phyloP scores from a whole-genome alignment of 495 filamentous ascomycete genomes.

The Penicillium antarcticum region DNA sequence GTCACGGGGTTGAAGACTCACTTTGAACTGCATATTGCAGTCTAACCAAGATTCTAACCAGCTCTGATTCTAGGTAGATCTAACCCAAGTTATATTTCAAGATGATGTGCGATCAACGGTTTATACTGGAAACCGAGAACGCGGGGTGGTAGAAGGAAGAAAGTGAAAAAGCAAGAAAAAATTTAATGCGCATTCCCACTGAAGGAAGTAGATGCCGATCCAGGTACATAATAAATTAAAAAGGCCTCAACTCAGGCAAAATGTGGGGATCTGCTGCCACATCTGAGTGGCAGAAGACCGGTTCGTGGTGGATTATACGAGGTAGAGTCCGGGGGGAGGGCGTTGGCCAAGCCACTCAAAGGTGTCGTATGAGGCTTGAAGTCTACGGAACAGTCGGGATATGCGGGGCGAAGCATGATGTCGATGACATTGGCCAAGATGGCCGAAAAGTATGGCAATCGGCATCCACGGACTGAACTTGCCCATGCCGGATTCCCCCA shows the following conservation, averaged over 20 bases:
- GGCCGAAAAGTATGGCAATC: not conserved
- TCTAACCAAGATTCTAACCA: not conserved
- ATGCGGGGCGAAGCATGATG: not conserved
- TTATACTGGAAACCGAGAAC: not conserved
- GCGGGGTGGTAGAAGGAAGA: not conserved
- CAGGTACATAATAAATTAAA: constrained; percentile 11
- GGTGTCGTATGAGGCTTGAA: constrained; percentile 15
- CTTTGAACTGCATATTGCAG: constrained; percentile 22
- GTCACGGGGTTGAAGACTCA: constrained; percentile 1
- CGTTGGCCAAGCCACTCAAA: constrained; percentile 1
- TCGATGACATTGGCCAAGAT: not conserved
- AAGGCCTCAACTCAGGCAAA: constrained; percentile 8
- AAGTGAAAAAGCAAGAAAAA: not conserved
- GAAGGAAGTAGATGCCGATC: constrained; percentile 12
- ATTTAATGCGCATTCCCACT: constrained; percentile 2
- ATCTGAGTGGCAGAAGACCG: constrained; percentile 1
- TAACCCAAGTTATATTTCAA: not conserved
- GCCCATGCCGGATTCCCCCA: not conserved
- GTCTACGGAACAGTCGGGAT: constrained; percentile 6
- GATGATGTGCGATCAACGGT: too few relatives aligned
- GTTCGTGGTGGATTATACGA: constrained; percentile 10
- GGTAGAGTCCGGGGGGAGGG: not conserved
- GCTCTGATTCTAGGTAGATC: not conserved
- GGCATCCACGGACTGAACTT: constrained; percentile 4
- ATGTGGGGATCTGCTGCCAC: constrained; percentile 18